Percentiles rank a stretch among this genome's conserved stretches.
These are phyloP conservation scores for Trifolium dubium DNA, from an alignment of 306 rosid genomes.

Conservation along the genomic window DNA sequence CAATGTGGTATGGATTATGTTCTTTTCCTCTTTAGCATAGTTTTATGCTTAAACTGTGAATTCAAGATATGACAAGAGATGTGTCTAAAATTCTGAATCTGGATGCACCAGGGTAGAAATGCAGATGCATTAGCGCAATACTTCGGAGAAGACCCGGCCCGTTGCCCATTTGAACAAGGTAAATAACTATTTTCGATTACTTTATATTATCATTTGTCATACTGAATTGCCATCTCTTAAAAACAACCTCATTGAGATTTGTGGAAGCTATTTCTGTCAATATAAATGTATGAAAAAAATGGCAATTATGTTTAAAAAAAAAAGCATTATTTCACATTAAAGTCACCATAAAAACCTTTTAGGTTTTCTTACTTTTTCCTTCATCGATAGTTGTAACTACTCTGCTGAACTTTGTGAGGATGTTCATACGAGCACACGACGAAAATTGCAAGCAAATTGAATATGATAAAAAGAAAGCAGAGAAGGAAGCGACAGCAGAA, in stretches of 20 bases:
- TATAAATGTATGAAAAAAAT: not conserved
- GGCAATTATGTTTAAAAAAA: conserved; percentile 16
- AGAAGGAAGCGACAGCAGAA: conserved; percentile 73
- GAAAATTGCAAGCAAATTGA: conserved; percentile 77
- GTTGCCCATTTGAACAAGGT: conserved; percentile 88
- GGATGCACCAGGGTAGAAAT: conserved; percentile 73
- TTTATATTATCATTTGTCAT: not conserved
- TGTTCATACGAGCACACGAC: conserved; percentile 67
- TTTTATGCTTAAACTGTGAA: conserved; percentile 32
- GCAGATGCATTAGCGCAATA: conserved; percentile 85
- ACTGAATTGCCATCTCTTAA: no score
- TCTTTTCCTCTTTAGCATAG: conserved; percentile 33
- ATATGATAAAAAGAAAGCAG: conserved; percentile 66
- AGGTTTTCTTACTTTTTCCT: not conserved
- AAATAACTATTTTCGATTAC: conserved; percentile 7
- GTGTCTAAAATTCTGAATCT: conserved; percentile 43
- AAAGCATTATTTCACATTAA: conserved; percentile 26
- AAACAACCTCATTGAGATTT: no score
- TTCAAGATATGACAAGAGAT: conserved; percentile 21
- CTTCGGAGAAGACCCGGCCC: conserved; percentile 86
- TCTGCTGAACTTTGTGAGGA: conserved; percentile 72
- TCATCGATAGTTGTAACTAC: conserved; percentile 68
- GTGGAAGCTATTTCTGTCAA: no score
- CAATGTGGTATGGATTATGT: conserved; percentile 65
- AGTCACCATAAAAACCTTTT: conserved; percentile 4